These are phyloP conservation scores for Pleurotus djamor DNA, from an alignment of 768 basidiomycete species.

Conservation along the genomic window DNA sequence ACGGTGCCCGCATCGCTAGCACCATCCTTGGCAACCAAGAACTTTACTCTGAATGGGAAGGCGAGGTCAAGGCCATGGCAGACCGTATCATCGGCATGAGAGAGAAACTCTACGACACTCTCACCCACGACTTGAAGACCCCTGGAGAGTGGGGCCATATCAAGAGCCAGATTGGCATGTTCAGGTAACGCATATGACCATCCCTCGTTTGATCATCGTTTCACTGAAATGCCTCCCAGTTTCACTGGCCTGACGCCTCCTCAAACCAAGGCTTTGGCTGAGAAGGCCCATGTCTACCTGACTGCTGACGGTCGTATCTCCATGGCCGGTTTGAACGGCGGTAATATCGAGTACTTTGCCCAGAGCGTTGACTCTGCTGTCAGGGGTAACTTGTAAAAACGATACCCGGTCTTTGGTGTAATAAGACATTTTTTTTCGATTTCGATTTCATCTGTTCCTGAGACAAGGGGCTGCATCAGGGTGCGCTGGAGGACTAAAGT, in stretches of 20 bases:
- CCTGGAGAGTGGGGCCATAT: conserved; percentile 96
- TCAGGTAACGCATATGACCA: conserved; percentile 60
- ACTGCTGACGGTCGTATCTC: conserved; percentile 92
- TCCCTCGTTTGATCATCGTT: background rate
- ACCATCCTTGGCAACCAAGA: conserved; percentile 74
- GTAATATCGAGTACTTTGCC: conserved; percentile 90
- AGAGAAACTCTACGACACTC: conserved; percentile 72
- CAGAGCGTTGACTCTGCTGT: conserved; percentile 83
- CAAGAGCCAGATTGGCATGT: conserved; percentile 97
- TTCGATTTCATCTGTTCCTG: background rate
- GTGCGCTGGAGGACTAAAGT: background rate
- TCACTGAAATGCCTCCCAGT: conserved; percentile 30
- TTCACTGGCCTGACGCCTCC: conserved; percentile 82
- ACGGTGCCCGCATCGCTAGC: conserved; percentile 85
- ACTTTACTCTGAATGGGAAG: conserved; percentile 86
- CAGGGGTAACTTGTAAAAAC: conserved; percentile 59
- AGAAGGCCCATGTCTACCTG: conserved; percentile 92
- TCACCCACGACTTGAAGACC: conserved; percentile 79
- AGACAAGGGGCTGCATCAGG: background rate
- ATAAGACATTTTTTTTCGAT: conserved; percentile 8
- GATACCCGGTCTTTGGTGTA: conserved; percentile 6
- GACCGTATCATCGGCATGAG: conserved; percentile 93
- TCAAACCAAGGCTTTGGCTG: conserved; percentile 81
- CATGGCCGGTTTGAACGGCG: conserved; percentile 86
- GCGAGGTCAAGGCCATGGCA: conserved; percentile 94